phyloP scores from a whole-genome alignment of 176 grass and related monocot genomes.

The Cenchrus fungigraminus region DNA sequence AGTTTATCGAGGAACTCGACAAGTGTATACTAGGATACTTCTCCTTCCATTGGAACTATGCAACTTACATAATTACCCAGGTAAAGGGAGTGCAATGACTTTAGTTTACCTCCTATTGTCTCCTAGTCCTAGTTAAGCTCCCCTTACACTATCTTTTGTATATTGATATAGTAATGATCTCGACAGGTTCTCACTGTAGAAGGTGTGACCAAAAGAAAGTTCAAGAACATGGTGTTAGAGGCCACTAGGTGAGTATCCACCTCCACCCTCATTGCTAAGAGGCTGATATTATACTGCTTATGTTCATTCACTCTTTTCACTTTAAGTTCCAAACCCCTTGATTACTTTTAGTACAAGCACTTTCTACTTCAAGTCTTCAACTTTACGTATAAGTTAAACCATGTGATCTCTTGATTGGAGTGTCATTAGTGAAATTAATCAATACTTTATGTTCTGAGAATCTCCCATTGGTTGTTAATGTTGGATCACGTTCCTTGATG shows the following conservation, averaged over 20 bases:
- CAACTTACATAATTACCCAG: conserved; percentile 72
- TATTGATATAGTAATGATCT: conserved; percentile 51
- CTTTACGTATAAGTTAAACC: background rate
- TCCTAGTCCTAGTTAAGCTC: background rate
- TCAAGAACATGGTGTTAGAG: conserved; percentile 83
- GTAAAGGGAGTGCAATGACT: conserved; percentile 36
- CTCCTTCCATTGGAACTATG: conserved; percentile 90
- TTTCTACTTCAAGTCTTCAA: background rate
- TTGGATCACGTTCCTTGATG: conserved; percentile 1
- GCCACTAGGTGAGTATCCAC: conserved; percentile 68
- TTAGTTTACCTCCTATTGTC: background rate
- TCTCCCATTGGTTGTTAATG: background rate
- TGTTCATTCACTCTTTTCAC: background rate
- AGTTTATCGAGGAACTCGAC: conserved; percentile 86
- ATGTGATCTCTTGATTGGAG: conserved; percentile 25
- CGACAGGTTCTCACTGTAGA: conserved; percentile 65
- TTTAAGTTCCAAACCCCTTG: conserved; percentile 10
- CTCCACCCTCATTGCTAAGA: background rate
- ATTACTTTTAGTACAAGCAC: background rate
- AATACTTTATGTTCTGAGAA: background rate
- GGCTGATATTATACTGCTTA: conserved; percentile 6
- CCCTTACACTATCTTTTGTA: conserved; percentile 22
- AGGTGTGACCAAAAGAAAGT: conserved; percentile 69
- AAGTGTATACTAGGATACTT: conserved; percentile 88
- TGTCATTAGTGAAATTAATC: background rate